Percentiles rank a stretch among this genome's conserved stretches.
Evolutionary conservation across 1,284 basidiomycete species (phyloP).

Genomic region (Sphagnurus paluster): DNA sequence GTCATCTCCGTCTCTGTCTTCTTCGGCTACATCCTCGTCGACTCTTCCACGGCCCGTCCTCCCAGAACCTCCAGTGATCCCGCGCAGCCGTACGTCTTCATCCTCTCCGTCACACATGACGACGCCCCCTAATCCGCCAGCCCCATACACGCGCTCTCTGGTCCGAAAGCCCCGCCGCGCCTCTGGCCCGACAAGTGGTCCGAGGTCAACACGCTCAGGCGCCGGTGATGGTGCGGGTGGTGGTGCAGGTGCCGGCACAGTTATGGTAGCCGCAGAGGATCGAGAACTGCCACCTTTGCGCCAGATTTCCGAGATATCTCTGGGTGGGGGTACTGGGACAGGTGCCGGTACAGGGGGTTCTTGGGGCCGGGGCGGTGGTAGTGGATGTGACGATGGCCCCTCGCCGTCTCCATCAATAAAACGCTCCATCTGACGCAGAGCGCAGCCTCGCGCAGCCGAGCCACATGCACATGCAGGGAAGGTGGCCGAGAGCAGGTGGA

Average conservation of each 20-base stretch:
- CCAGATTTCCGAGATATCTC: too few species aligned
- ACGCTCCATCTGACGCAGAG: conserved; percentile 62
- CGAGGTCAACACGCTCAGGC: conserved; percentile 47
- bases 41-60: conserved; percentile 16
- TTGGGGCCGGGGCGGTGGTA: too few species aligned
- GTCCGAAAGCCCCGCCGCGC: conserved; percentile 66
- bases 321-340: too few species aligned
- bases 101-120: conserved; percentile 42
- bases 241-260: too few species aligned
- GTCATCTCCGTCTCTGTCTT: background rate
- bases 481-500: conserved; percentile 71
- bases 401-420: conserved; percentile 50
- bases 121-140: conserved; percentile 63
- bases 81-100: too few species aligned
- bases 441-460: conserved; percentile 60
- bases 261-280: too few species aligned
- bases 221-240: too few species aligned
- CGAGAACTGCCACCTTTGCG: too few species aligned
- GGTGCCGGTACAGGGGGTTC: too few species aligned
- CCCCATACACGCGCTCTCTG: conserved; percentile 48
- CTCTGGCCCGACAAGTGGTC: conserved; percentile 60
- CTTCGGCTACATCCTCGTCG: conserved; percentile 1
- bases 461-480: conserved; percentile 82
- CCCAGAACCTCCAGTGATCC: too few species aligned
- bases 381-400: too few species aligned